A percentile compares a stretch with the other conserved stretches of the same genome.
Conservation (phyloP, 768 basidiomycete species). For the Leccinum imitatum region DNA sequence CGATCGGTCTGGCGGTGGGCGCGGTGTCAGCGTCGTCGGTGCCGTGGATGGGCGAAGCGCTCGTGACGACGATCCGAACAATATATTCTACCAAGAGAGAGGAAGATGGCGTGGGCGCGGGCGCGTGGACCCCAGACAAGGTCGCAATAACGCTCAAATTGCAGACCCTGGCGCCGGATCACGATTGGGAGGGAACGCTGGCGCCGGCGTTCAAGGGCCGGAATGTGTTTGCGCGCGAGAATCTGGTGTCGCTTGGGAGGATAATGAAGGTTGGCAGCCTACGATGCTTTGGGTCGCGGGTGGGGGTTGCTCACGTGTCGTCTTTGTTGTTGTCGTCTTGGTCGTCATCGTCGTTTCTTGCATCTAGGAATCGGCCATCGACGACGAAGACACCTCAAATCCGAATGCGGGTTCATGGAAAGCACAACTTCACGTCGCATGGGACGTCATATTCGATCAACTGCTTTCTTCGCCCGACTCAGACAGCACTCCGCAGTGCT, state of each 20-base stretch:
- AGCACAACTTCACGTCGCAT: constrained; percentile 89
- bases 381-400: constrained; percentile 55
- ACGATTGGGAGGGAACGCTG: constrained; percentile 66
- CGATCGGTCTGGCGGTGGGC: constrained; percentile 63
- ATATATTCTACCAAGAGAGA: constrained; percentile 41
- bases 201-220: constrained; percentile 75
- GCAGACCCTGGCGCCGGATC: constrained; percentile 56
- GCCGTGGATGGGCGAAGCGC: too few species aligned
- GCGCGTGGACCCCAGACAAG: constrained; percentile 83
- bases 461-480: constrained; percentile 55
- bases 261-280: constrained; percentile 67
- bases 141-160: constrained; percentile 75
- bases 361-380: constrained; percentile 53
- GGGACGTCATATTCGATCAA: constrained; percentile 79
- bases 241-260: constrained; percentile 68
- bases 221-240: constrained; percentile 66
- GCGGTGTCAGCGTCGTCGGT: constrained; percentile 37
- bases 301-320: constrained; percentile 10
- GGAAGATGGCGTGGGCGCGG: neutral
- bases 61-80: too few species aligned
- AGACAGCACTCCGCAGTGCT: constrained; percentile 42
- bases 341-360: neutral
- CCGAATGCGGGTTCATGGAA: constrained; percentile 69
- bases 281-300: neutral
- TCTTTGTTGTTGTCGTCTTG: neutral